Evolutionary conservation across 352 stramenopile species (phyloP), one percentile per base, ranked within the genome.

Genomic region (Pythium phragmiticola): DNA sequence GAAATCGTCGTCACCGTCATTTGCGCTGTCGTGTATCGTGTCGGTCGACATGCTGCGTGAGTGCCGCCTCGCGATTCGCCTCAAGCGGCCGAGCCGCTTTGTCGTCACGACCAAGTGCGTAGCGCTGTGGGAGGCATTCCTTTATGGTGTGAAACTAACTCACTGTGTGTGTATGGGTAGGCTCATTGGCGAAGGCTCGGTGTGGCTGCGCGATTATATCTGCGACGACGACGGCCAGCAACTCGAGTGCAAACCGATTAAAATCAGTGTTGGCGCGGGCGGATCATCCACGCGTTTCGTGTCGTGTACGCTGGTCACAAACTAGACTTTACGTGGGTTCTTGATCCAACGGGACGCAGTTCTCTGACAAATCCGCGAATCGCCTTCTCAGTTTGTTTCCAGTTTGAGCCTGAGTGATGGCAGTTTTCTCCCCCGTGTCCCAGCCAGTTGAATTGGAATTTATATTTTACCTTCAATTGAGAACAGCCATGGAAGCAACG

Each of bases 21-120:
- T 65, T 26, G 37, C 41, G 28, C 21, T 69, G 28, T 51, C 41
- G 14, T 56, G 55, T 19, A 41, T 69, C 16, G 34, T 57, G 8
- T 65, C 55, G 1, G 56, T 54, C 6, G 63, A 65, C 5, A 65
- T 69, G 63, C 43, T 69, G 49, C 63, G 63, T 42, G 55, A 69
- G 50, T 65, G 63, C 43, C 55, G 49, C 11, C 50, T 69, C 13
- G 12, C 23, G 4, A 28, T 69, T 23, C 63, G 56, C 0, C 14
- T 69, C 21, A 69, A 69, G 43, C 63, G 63, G 1, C 63, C 55
- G 1, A 64, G 63, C 43, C 63, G 57, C 30, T 59, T 59, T 21
- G 37, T 65, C 14, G 49, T 60, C 55, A 65, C 45, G 16, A 64
- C 63, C 47, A 69, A 69, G 63, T 63, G 43, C 37, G 63, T 63